Evolutionary conservation across 2,329 filamentous ascomycete species (phyloP).

Genomic region (Lachnellula arida): DNA sequence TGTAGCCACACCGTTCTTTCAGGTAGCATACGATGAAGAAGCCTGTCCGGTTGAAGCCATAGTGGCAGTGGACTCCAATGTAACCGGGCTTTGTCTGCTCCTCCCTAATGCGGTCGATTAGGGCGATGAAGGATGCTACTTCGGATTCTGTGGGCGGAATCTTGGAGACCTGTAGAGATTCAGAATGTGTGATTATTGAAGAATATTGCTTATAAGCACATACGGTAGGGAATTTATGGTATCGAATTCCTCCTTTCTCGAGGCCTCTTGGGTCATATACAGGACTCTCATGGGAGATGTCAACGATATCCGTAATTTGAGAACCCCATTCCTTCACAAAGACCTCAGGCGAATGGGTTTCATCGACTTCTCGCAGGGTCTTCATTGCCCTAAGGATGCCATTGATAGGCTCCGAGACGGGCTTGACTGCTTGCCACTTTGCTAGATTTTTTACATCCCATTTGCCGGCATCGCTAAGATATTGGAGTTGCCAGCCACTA

Average conservation of each 20-base stretch:
- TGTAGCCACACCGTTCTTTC: slow-evolving; percentile 71
- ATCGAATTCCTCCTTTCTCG: slow-evolving; percentile 61
- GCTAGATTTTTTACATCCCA: slow-evolving; percentile 97
- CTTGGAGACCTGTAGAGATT: slow-evolving; percentile 57
- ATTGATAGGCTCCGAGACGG: slow-evolving; percentile 74
- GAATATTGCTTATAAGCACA: not conserved
- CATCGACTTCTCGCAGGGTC: slow-evolving; percentile 84
- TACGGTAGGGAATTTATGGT: slow-evolving; percentile 81
- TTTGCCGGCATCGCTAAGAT: slow-evolving; percentile 84
- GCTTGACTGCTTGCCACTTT: slow-evolving; percentile 79
- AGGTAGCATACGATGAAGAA: slow-evolving; percentile 88
- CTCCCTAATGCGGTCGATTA: slow-evolving; percentile 56
- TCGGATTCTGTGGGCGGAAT: slow-evolving; percentile 63
- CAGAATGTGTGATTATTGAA: not conserved
- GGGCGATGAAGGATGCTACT: slow-evolving; percentile 48
- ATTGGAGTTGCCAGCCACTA: slow-evolving; percentile 79
- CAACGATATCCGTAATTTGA: slow-evolving; percentile 71
- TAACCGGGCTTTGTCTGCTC: slow-evolving; percentile 47
- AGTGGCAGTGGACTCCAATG: slow-evolving; percentile 89
- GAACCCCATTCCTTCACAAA: slow-evolving; percentile 66
- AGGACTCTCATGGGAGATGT: slow-evolving; percentile 86
- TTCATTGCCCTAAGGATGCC: slow-evolving; percentile 86
- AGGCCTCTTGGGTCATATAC: slow-evolving; percentile 78
- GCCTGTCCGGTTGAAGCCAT: slow-evolving; percentile 91
- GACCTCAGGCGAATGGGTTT: slow-evolving; percentile 67